Evolutionary conservation across 192 early-diverging fungal genomes (phyloP).

Genomic region (Gamsiella multidivaricata): DNA sequence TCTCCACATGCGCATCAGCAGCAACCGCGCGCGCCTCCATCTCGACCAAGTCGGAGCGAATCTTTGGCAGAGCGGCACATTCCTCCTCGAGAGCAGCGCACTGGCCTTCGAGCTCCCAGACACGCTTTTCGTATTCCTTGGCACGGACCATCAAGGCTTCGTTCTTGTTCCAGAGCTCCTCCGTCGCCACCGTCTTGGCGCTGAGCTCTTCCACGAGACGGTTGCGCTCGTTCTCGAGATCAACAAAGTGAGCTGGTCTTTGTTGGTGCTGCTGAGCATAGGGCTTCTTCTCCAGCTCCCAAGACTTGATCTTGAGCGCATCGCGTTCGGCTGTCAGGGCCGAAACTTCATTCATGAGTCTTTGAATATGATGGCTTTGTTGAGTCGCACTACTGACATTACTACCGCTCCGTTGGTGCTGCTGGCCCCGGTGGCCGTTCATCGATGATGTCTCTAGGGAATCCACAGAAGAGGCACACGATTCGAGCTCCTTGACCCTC

Average conservation of each 20-base stretch:
- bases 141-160: conserved; percentile 45
- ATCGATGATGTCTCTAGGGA: conserved; percentile 38
- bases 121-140: conserved; percentile 51
- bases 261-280: conserved; percentile 34
- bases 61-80: conserved; percentile 21
- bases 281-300: conserved; percentile 50
- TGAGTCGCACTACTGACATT: conserved; percentile 4
- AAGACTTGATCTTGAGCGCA: conserved; percentile 41
- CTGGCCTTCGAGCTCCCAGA: conserved; percentile 48
- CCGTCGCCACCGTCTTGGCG: conserved; percentile 46
- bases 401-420: conserved; percentile 19
- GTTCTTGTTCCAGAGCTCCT: conserved; percentile 54
- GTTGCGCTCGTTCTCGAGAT: conserved; percentile 50
- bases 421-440: conserved; percentile 21
- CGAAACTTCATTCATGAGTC: conserved; percentile 33
- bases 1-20: conserved; percentile 38
- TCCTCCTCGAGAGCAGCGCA: conserved; percentile 32
- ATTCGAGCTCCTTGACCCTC: conserved; percentile 43
- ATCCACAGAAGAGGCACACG: conserved; percentile 34
- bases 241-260: conserved; percentile 37
- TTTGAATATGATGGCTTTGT: conserved; percentile 35
- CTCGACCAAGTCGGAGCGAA: conserved; percentile 39
- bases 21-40: conserved; percentile 43
- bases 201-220: conserved; percentile 46
- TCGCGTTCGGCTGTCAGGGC: conserved; percentile 34